These are phyloP conservation scores for Aspergillus sp. DNA, from an alignment of 2,329 filamentous ascomycete genomes.

Conservation along the genomic window DNA sequence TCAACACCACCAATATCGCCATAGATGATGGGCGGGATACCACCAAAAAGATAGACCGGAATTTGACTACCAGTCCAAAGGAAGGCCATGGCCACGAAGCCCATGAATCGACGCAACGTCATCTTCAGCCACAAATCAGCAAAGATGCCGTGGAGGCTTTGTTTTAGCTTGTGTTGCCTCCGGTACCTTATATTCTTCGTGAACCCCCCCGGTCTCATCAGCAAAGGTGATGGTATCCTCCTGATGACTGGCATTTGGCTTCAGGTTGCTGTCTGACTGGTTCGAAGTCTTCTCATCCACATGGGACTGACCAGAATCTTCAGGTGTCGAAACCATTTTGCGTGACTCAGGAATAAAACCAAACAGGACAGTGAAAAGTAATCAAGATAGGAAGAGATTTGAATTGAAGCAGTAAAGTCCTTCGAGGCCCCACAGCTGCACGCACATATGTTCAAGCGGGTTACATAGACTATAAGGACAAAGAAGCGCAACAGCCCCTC, in stretches of 20 bases:
- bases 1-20: conserved; percentile 60
- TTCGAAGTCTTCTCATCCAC: conserved; percentile 29
- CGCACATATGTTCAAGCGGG: conserved; percentile 3
- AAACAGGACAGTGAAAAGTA: no score
- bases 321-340: conserved; percentile 1
- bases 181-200: conserved; percentile 36
- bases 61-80: conserved; percentile 63
- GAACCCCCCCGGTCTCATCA: conserved; percentile 37
- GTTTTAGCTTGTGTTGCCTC: no score
- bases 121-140: conserved; percentile 33
- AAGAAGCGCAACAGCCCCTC: background rate
- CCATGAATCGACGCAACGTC: conserved; percentile 54
- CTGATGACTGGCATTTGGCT: conserved; percentile 42
- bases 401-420: background rate
- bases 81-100: conserved; percentile 59
- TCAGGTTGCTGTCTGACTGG: conserved; percentile 29
- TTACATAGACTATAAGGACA: background rate
- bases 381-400: background rate
- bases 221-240: conserved; percentile 50
- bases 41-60: conserved; percentile 55
- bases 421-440: no score
- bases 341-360: no score
- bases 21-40: conserved; percentile 58
- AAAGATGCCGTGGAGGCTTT: no score
- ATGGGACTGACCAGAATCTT: conserved; percentile 18